Evolutionary conservation across 306 rosid species (phyloP), one percentile per base, ranked within the genome.

Genomic region (Rosa chinensis): DNA sequence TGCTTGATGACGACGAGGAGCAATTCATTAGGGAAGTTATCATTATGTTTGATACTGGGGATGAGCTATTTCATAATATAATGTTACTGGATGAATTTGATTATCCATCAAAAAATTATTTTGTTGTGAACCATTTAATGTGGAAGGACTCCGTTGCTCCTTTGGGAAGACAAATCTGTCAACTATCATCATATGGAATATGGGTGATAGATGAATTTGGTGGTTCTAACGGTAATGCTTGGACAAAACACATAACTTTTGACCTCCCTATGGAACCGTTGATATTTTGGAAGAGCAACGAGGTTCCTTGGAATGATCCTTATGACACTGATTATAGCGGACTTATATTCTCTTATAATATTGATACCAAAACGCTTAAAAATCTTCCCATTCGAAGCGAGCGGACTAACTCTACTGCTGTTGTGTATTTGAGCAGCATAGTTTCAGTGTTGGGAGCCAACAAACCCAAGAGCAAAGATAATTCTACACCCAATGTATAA

Each of bases 241-340:
- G 62, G 76, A 73, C 76, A 7, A 73, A 73, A 73, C 32, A 28
- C 43, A 10, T 32, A 2, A 43, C 43, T 5, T 73, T 73, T 37
- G 76, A 52, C 40, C 76, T 37, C 64, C 56, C 56, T 2, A 6
- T 16, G 7, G n/a, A 28, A 6, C 76, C 63, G 1, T 8, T 25
- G 35, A 23, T 20, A 52, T 52, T 73, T 32, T 73, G 47, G 64
- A 73, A 73, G 63, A 52, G 64, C 25, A 25, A 55, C 23, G 25
- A 18, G 23, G 23, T 55, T 55, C 9, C 20, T 55, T 18, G 20
- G 23, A 55, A 5, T 55, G 25, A 20, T 14, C 3, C 8, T 0
- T 2, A 55, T 25, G 28, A 25, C 28, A 25, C 28, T 20, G 9
- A 17, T 49, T 49, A 14, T 4, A 49, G n/a, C 23, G 25, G 25